phyloP scores from a whole-genome alignment of 805 yeast species.

The Isabelozyma pseudorhagii region DNA sequence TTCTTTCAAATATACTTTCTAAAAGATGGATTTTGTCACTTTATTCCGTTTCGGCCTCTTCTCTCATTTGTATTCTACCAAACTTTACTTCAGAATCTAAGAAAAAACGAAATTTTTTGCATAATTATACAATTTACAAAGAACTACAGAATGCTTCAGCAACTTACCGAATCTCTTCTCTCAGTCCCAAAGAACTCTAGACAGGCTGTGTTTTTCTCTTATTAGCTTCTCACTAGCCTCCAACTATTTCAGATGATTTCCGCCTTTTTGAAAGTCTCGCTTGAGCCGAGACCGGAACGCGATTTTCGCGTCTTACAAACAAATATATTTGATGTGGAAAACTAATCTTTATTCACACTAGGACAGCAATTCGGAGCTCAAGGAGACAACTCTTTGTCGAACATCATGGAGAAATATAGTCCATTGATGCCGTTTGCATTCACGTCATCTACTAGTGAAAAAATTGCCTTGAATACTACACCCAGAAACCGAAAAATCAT shows the following conservation, averaged over 20 bases:
- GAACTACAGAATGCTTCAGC: not conserved
- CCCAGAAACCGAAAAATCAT: conserved; percentile 38
- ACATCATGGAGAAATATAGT: conserved; percentile 26
- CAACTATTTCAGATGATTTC: no score
- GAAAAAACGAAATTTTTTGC: not conserved
- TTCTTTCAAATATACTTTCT: no score
- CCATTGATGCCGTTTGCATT: conserved; percentile 51
- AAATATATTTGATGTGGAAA: no score
- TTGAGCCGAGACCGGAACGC: no score
- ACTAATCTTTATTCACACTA: no score
- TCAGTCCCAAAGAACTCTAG: no score
- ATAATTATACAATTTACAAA: not conserved
- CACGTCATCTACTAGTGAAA: conserved; percentile 24
- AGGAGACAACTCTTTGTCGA: not conserved
- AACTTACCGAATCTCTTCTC: not conserved
- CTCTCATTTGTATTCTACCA: not conserved
- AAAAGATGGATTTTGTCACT: not conserved
- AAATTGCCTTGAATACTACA: conserved; percentile 31
- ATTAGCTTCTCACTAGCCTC: no score
- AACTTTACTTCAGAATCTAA: not conserved
- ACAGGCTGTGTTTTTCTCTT: no score
- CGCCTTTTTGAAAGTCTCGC: no score
- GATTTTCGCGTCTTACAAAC: not conserved
- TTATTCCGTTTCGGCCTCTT: not conserved
- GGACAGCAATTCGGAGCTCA: not conserved